Conservation (phyloP, 2,329 filamentous ascomycete species). For the Cryphonectria japonica region DNA sequence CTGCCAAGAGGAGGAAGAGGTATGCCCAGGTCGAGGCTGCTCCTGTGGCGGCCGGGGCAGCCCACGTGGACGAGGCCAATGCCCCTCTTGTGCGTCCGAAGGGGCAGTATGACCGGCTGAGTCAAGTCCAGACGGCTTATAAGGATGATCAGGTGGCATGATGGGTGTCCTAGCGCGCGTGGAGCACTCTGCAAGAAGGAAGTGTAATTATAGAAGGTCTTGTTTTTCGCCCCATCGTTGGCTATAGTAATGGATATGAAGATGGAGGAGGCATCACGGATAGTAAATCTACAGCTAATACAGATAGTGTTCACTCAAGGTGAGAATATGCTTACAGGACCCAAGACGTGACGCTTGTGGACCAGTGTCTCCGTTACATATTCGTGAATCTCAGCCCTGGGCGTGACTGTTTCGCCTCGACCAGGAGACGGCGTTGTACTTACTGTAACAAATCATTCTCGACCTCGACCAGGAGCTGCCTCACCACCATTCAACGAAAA, state of each 20-base stretch:
- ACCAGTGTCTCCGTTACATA: background rate
- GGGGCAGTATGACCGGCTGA: background rate
- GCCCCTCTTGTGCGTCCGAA: background rate
- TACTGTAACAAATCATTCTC: no score
- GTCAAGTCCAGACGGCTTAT: conserved; percentile 11
- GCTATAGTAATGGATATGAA: no score
- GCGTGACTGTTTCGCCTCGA: background rate
- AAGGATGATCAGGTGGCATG: background rate
- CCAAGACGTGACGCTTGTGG: background rate
- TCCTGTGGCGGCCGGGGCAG: background rate
- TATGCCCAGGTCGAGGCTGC: conserved; percentile 1
- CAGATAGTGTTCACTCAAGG: no score
- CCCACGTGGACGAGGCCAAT: conserved; percentile 4
- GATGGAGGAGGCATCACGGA: no score
- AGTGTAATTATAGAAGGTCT: background rate
- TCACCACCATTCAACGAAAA: background rate
- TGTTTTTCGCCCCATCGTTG: background rate
- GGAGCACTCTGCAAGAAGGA: no score
- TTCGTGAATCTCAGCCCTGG: background rate
- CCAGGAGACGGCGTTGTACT: no score
- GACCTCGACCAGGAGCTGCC: no score
- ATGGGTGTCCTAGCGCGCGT: background rate
- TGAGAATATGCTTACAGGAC: background rate
- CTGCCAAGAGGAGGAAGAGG: background rate
- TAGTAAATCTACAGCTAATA: no score